These are phyloP conservation scores for Boeremia exigua DNA, from an alignment of 2,329 filamentous ascomycete genomes.

Conservation along the genomic window DNA sequence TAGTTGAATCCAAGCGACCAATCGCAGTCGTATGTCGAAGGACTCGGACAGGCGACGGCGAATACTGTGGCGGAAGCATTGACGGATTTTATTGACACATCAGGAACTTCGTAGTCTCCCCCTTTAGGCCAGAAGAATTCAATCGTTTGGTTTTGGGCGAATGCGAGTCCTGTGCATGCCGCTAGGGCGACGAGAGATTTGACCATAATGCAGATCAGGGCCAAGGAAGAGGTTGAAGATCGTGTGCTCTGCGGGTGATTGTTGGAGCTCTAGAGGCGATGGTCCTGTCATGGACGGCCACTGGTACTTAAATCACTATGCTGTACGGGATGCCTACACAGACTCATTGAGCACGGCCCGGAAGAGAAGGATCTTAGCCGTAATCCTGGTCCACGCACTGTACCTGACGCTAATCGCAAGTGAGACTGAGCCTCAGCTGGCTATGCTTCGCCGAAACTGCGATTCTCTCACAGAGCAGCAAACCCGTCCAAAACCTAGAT, in stretches of 20 bases:
- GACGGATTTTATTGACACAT: not conserved
- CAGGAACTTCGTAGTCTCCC: not conserved
- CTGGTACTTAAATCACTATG: not conserved
- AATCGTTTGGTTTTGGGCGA: not conserved
- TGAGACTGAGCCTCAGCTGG: not conserved
- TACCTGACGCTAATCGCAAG: not conserved
- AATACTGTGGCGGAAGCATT: constrained; percentile 1
- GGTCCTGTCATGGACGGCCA: not conserved
- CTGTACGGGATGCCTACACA: not conserved
- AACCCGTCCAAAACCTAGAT: no score
- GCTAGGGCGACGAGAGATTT: not conserved
- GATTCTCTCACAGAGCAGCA: no score
- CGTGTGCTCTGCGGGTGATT: not conserved
- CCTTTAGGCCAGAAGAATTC: not conserved
- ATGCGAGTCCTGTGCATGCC: not conserved
- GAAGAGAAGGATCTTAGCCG: not conserved
- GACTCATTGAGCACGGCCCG: not conserved
- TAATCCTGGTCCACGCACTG: not conserved
- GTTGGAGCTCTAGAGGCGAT: not conserved
- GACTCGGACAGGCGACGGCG: not conserved
- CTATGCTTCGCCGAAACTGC: not conserved
- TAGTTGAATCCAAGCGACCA: not conserved
- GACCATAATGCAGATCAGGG: not conserved
- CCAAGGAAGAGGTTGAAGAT: not conserved
- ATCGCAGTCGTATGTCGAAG: not conserved